These are phyloP conservation scores for Mycocentrospora acerina DNA, from an alignment of 2,329 filamentous ascomycete genomes.

Conservation along the genomic window DNA sequence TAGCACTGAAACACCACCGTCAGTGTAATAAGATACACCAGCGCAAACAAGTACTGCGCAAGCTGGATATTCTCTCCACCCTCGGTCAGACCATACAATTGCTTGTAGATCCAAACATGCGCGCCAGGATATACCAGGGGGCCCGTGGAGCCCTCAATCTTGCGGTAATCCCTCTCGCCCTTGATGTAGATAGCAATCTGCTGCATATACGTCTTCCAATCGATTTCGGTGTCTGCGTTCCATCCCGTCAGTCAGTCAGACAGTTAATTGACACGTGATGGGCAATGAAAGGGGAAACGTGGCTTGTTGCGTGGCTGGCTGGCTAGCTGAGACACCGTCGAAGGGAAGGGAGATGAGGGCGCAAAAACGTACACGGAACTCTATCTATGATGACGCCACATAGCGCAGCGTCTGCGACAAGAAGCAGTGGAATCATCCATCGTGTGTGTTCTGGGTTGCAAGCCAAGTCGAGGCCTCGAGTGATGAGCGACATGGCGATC, in stretches of 20 bases:
- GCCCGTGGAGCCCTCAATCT: conserved; percentile 84
- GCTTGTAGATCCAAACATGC: conserved; percentile 88
- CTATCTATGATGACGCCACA: conserved; percentile 76
- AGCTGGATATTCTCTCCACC: conserved; percentile 72
- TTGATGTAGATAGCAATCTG: conserved; percentile 77
- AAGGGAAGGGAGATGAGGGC: conserved; percentile 1
- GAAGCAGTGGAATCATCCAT: conserved; percentile 68
- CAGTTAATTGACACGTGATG: neutral
- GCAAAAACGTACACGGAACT: conserved; percentile 73
- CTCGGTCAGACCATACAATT: conserved; percentile 75
- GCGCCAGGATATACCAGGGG: conserved; percentile 93
- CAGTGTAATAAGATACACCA: conserved; percentile 75
- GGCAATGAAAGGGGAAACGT: neutral
- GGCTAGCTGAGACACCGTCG: conserved; percentile 6
- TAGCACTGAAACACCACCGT: conserved; percentile 82
- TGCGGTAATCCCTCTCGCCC: conserved; percentile 85
- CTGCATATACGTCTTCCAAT: conserved; percentile 97
- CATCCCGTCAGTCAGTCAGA: too few relatives aligned
- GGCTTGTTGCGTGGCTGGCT: neutral
- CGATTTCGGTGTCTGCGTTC: conserved; percentile 87
- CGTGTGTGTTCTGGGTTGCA: conserved; percentile 57
- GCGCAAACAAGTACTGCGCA: conserved; percentile 83
- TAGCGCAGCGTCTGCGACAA: conserved; percentile 70
- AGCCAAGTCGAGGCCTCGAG: conserved; percentile 42
- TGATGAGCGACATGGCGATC: conserved; percentile 39